Base-by-base conservation (phyloP, 257 asterid species). In the Verbascum thapsus region DNA sequence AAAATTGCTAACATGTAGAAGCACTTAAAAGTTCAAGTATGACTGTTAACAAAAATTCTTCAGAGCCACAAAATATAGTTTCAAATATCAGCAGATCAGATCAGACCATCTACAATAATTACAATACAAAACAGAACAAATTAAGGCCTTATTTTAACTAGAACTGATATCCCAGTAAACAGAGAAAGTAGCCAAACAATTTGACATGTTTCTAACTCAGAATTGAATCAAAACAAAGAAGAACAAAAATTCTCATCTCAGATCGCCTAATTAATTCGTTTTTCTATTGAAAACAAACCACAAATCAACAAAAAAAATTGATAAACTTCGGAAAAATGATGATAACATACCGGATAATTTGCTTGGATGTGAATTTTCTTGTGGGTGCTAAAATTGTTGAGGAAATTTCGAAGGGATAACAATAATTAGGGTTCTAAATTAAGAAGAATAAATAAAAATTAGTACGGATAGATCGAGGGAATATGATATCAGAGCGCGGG, bases 301-400 rank as follows among this genome's bases (percentile, higher is more conserved):
- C 43, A 56, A 61, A 58, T 22, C n/a, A 6, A 9, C 3, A 42
- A 44, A 38, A n/a, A n/a, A n/a, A n/a, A n/a, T 3, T 18, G 38
- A 22, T 44, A 19, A 47, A 64, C 8, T 58, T n/a, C 20, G 13
- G n/a, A 5, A n/a, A 66, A 57, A 61, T 50, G 61, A 19, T 32
- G 8, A 34, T 5, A 49, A 73, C 78, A 9, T 68, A 76, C 81
- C 74, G 53, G 63, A 56, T 4, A 62, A 57, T 40, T 61, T 32
- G 74, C 49, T 53, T 42, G 71, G 43, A 51, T 37, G 16, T n/a
- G n/a, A n/a, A n/a, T n/a, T n/a, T n/a, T n/a, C n/a, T n/a, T n/a
- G n/a, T n/a, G n/a, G 62, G 9, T 15, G 47, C 32, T 61, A 26
- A 22, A 13, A n/a, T 30, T 58, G 32, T 10, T 5, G 52, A 41